These are phyloP conservation scores for Thuja plicata DNA, from an alignment of 83 land plant genomes.

Conservation along the genomic window DNA sequence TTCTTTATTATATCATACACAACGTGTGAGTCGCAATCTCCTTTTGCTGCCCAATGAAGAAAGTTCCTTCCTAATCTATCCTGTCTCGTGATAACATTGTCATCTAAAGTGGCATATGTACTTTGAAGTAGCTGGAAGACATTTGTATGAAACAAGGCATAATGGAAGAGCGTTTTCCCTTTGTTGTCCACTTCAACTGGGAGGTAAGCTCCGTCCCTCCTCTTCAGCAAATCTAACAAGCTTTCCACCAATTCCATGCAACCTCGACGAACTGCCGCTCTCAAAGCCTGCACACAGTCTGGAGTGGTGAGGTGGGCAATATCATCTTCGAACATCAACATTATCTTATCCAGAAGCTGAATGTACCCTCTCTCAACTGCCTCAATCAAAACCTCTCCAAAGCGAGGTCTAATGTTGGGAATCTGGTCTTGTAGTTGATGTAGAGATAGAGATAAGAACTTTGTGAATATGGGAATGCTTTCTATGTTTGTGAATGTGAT, in stretches of 20 bases:
- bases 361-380: background rate
- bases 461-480: no score
- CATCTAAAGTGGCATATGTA: background rate
- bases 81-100: background rate
- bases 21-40: background rate
- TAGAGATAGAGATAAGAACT: background rate
- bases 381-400: background rate
- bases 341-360: background rate
- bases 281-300: background rate
- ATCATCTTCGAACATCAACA: background rate
- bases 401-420: background rate
- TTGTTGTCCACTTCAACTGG: background rate
- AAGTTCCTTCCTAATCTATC: no score
- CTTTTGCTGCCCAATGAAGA: background rate
- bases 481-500: no score
- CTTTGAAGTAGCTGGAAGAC: background rate
- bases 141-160: background rate
- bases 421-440: background rate
- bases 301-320: background rate
- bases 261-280: background rate
- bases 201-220: background rate
- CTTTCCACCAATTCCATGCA: background rate
- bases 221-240: background rate
- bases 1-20: background rate
- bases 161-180: background rate